Evolutionary conservation across 495 filamentous ascomycete species (phyloP), one percentile per base, ranked within the genome.

Genomic region (Penicillium roqueforti): DNA sequence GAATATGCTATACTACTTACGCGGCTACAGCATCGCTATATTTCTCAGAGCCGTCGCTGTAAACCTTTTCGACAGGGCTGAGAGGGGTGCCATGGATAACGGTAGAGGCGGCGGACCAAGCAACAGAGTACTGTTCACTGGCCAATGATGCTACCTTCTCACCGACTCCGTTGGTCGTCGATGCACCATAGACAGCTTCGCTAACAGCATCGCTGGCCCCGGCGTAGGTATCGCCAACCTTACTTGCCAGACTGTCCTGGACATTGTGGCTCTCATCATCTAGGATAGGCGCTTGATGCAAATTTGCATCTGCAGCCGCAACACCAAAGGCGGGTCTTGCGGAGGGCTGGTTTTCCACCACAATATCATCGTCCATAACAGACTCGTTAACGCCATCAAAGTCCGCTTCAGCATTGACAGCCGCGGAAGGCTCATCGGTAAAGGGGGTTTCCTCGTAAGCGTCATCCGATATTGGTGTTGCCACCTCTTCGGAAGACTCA

Each of bases 1-100:
- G 20, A 13, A 43, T 42, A 25, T 5, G n/a, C 26, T 29, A 49
- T n/a, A 26, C 18, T n/a, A 74, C 78, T 72, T 70, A 81, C 78
- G 85, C 81, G 37, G 78, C 71, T 56, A 87, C 76, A 45, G 86
- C 85, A 18, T 78, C 73, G 51, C 73, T 66, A 60, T 83, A 86
- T 53, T 76, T 77, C 13, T 81, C 79, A 22, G 76, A 71, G n/a
- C 76, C 83, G 18, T 76, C 73, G 42, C 74, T 80, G 7, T 74
- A 68, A 9, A 76, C 59, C 20, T 75, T 78, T 56, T 81, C 80
- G 6, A 62, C 70, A 18, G 69, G 60, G n/a, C 76, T 74, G 55
- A 80, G 69, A 38, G 76, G 65, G 3, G 80, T 79, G 14, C 83
- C 83, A 61, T 85, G 83, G 1, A 85, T 61, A 23, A 75, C 79